A percentile compares a stretch with the other conserved stretches of the same genome.
Evolutionary conservation across 352 stramenopile genomes (phyloP).

Genomic region (Hyaloperonospora brassicae): DNA sequence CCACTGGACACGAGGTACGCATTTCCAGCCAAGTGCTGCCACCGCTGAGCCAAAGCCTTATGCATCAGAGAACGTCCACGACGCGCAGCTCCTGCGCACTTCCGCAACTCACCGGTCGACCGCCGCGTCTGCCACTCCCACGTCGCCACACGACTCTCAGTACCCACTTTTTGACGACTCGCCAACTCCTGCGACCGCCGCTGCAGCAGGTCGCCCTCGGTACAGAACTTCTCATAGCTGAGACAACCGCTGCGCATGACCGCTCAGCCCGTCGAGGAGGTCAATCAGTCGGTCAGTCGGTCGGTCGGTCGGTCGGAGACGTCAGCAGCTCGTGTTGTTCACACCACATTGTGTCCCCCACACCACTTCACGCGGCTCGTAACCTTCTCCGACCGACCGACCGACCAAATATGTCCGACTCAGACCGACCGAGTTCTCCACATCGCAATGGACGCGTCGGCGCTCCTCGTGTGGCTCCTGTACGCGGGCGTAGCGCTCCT

Average conservation of each 20-base stretch:
- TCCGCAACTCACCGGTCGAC: conserved; percentile 28
- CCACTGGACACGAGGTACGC: conserved; percentile 55
- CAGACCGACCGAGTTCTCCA: no score
- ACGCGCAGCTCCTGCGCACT: not conserved
- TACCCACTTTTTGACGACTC: conserved; percentile 2
- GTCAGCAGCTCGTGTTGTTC: no score
- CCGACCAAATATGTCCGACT: not conserved
- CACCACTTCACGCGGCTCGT: no score
- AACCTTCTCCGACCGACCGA: no score
- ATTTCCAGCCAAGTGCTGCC: conserved; percentile 53
- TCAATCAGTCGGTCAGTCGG: not conserved
- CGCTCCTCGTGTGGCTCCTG: conserved; percentile 47
- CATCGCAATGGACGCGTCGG: conserved; percentile 28
- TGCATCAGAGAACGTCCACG: not conserved
- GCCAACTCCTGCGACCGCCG: conserved; percentile 28
- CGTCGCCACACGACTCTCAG: conserved; percentile 9
- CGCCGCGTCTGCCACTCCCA: conserved; percentile 61
- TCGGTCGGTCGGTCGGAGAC: no score
- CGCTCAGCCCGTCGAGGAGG: no score
- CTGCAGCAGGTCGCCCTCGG: conserved; percentile 38
- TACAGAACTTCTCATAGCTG: conserved; percentile 45
- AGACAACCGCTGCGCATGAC: conserved; percentile 27
- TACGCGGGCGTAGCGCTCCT: conserved; percentile 54
- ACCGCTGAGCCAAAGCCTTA: conserved; percentile 3
- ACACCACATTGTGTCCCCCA: no score